A percentile compares a stretch with the other conserved stretches of the same genome.
phyloP scores from a whole-genome alignment of 768 basidiomycete species.

The Suillus alpinus region DNA sequence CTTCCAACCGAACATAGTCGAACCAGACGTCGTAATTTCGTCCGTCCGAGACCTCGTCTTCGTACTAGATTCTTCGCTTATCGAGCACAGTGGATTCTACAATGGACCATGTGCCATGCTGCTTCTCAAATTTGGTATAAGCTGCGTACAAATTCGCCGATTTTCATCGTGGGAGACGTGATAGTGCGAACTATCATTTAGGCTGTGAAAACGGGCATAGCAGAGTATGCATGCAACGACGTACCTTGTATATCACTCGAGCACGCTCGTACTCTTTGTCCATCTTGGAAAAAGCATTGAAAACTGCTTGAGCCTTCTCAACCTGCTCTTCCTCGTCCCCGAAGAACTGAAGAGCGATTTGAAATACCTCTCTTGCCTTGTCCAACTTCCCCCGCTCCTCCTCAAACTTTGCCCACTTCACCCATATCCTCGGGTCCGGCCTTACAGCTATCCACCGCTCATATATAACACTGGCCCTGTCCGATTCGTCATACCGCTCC shows the following conservation, averaged over 20 bases:
- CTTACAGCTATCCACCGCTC: conserved; percentile 83
- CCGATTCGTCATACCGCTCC: conserved; percentile 90
- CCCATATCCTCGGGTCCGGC: conserved; percentile 79
- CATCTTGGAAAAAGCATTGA: conserved; percentile 94
- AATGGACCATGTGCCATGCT: conserved; percentile 84
- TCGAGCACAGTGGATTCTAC: conserved; percentile 94
- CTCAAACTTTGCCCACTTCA: conserved; percentile 86
- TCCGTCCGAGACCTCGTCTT: conserved; percentile 90
- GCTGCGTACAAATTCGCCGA: conserved; percentile 84
- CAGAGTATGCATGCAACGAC: neutral
- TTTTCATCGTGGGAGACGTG: conserved; percentile 88
- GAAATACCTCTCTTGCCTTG: conserved; percentile 84
- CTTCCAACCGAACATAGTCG: conserved; percentile 91
- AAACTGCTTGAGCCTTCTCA: conserved; percentile 88
- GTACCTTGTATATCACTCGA: conserved; percentile 93
- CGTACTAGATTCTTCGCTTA: conserved; percentile 97
- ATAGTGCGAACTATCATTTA: conserved; percentile 79
- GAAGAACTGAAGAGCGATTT: conserved; percentile 87
- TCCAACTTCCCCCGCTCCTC: conserved; percentile 65
- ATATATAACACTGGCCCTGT: conserved; percentile 89
- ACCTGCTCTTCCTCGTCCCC: conserved; percentile 87
- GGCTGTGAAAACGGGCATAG: conserved; percentile 2
- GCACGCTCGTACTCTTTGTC: conserved; percentile 99
- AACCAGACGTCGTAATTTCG: conserved; percentile 99
- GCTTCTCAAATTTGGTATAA: conserved; percentile 98